Base-by-base conservation (phyloP, 108 stramenopile genomes). In the Nitzschia palea region DNA sequence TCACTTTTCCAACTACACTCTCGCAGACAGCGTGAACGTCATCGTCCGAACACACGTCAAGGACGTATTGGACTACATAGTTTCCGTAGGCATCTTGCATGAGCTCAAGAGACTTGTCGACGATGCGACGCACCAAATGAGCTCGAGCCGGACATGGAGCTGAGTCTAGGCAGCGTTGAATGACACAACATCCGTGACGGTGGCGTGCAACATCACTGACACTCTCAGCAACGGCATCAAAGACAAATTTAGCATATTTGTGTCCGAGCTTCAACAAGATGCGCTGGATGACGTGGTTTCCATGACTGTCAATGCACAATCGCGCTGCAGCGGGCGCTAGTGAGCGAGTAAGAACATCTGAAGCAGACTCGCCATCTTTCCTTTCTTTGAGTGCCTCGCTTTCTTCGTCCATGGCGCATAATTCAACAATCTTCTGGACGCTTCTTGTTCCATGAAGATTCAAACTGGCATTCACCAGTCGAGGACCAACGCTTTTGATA, bases 141-240 rank as follows among this genome's bases (percentile, higher is more conserved):
- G 87, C 77, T 37, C 98, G 80, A 0, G 96, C 93, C 1, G 86
- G 75, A 27, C 82, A 80, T 53, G 86, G 87, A 25, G 94, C 93
- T 23, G 97, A 96, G 59, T 97, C 97, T 8, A 98, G 79, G 68
- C 97, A 97, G 26, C 97, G 84, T 71, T 98, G 98, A 74, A 98
- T 95, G 54, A 97, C 98, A 62, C 98, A 97, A 73, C 97, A 97
- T 10, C 98, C 98, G 74, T 98, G 97, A 53, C 98, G 93, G 79
- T 97, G 97, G 60, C 95, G 92, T 42, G 96, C 95, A 55, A 98
- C 96, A 74, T 97, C 92, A 10, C 95, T 80, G 54, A 92, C 95
- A 50, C 87, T 85, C 28, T 76, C 82, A 18, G 93, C 92, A 53
- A 94, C 94, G 25, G 93, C 93, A 70, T 97, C 96, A 70, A 96